phyloP scores from a whole-genome alignment of 1,284 basidiomycete species.

The Tetrapyrgos nigripes region DNA sequence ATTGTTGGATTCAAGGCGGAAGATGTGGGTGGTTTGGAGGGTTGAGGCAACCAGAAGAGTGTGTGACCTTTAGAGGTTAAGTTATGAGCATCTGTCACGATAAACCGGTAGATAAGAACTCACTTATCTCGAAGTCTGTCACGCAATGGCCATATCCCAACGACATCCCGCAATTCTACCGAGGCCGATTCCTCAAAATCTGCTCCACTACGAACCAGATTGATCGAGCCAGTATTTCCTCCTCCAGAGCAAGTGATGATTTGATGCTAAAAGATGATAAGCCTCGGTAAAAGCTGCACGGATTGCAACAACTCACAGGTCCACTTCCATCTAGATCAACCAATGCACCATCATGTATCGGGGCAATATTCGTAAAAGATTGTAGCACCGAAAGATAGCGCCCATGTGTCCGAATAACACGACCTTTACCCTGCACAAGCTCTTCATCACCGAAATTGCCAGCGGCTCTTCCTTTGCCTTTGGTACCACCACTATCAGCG shows the following conservation, averaged over 20 bases:
- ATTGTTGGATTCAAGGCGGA: conserved; percentile 51
- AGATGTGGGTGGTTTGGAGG: conserved; percentile 55
- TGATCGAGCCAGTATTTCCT: conserved; percentile 80
- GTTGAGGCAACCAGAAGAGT: conserved; percentile 67
- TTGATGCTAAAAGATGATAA: conserved; percentile 58
- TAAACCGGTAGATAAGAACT: conserved; percentile 28
- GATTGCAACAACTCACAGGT: conserved; percentile 55
- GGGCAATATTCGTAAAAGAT: conserved; percentile 83
- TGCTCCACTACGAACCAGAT: conserved; percentile 86
- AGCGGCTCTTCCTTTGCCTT: conserved; percentile 41
- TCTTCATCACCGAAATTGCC: conserved; percentile 21
- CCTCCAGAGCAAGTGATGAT: conserved; percentile 92
- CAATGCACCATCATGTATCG: conserved; percentile 84
- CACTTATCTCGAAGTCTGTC: conserved; percentile 56
- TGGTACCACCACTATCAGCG: conserved; percentile 17
- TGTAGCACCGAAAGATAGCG: conserved; percentile 66
- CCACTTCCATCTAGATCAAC: conserved; percentile 80
- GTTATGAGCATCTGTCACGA: conserved; percentile 7
- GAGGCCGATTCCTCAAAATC: conserved; percentile 75
- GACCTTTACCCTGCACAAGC: conserved; percentile 44
- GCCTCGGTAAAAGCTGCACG: background rate
- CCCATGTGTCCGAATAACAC: conserved; percentile 55
- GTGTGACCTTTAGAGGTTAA: conserved; percentile 45
- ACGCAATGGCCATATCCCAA: conserved; percentile 72
- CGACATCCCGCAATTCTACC: conserved; percentile 65